These are phyloP conservation scores for Leccinellum rugosiceps DNA, from an alignment of 768 basidiomycete genomes.

Conservation along the genomic window DNA sequence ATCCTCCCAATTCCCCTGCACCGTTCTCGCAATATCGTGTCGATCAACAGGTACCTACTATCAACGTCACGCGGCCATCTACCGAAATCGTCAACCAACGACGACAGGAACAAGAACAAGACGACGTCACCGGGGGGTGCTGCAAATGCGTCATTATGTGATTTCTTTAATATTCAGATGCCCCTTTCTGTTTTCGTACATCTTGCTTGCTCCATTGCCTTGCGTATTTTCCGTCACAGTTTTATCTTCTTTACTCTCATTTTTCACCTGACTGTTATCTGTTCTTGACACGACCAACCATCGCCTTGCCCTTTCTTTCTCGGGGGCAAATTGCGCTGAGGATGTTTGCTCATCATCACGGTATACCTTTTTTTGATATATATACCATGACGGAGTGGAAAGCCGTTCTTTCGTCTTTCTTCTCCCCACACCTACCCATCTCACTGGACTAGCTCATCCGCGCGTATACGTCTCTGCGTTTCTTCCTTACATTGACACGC, in stretches of 20 bases:
- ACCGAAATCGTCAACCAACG: conserved; percentile 25
- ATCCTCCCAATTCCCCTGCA: conserved; percentile 48
- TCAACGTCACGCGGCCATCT: conserved; percentile 31
- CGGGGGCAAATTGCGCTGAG: conserved; percentile 9
- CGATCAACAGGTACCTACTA: conserved; percentile 29
- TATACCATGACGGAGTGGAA: conserved; percentile 24
- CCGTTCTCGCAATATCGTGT: conserved; percentile 61
- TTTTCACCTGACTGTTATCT: conserved; percentile 7
- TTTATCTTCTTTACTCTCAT: neutral
- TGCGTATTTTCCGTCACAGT: neutral
- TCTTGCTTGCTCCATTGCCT: conserved; percentile 22
- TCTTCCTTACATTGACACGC: conserved; percentile 2
- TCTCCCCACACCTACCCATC: conserved; percentile 6
- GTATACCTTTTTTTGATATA: conserved; percentile 21
- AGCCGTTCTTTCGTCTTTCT: conserved; percentile 13
- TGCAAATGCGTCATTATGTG: conserved; percentile 88
- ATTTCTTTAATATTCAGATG: conserved; percentile 33
- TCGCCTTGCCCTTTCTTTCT: conserved; percentile 2
- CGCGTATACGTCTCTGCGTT: conserved; percentile 4
- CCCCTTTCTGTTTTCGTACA: conserved; percentile 16
- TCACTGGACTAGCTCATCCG: conserved; percentile 15
- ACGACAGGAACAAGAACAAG: conserved; percentile 32
- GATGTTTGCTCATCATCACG: conserved; percentile 11
- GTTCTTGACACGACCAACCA: conserved; percentile 14
- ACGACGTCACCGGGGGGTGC: conserved; percentile 54